A percentile compares a stretch with the other conserved stretches of the same genome.
Evolutionary conservation across 768 basidiomycete species (phyloP).

Genomic region (Chalciporus sphaerocephalus): DNA sequence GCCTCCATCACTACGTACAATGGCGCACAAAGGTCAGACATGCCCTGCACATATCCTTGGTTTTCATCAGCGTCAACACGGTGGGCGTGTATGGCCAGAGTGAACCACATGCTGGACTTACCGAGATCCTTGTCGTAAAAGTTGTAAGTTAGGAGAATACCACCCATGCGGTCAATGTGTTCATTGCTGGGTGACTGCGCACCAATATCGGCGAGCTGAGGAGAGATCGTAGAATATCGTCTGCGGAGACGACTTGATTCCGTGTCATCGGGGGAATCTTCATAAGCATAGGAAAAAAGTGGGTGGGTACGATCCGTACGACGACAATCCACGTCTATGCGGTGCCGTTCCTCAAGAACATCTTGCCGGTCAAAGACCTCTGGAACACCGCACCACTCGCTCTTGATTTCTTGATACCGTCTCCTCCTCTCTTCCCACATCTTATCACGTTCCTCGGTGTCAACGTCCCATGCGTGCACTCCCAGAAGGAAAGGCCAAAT

Average conservation of each 20-base stretch:
- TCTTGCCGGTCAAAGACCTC: slow-evolving; percentile 79
- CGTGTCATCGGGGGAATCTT: slow-evolving; percentile 37
- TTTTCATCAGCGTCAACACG: slow-evolving; percentile 16
- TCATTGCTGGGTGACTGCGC: slow-evolving; percentile 87
- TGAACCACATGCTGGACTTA: slow-evolving; percentile 34
- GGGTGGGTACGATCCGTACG: slow-evolving; percentile 94
- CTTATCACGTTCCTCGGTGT: slow-evolving; percentile 52
- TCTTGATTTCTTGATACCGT: slow-evolving; percentile 66
- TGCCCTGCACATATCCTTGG: slow-evolving; percentile 93
- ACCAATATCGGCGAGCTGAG: slow-evolving; percentile 66
- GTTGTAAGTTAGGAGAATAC: slow-evolving; percentile 86
- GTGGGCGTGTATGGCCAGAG: neutral
- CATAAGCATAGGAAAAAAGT: slow-evolving; percentile 59
- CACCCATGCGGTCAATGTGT: slow-evolving; percentile 84
- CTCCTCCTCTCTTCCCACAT: slow-evolving; percentile 64
- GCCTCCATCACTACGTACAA: slow-evolving; percentile 88
- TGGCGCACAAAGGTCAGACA: slow-evolving; percentile 95
- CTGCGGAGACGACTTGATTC: slow-evolving; percentile 51
- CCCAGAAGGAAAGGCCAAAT: slow-evolving; percentile 92
- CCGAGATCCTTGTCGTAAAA: slow-evolving; percentile 86
- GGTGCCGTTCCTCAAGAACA: slow-evolving; percentile 85
- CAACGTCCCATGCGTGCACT: slow-evolving; percentile 77
- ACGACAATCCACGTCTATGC: slow-evolving; percentile 95
- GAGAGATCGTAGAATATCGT: slow-evolving; percentile 70
- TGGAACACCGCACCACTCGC: slow-evolving; percentile 78